A percentile compares a stretch with the other conserved stretches of the same genome.
These are phyloP conservation scores for Rhizopogon vesiculosus DNA, from an alignment of 768 basidiomycete species.

Conservation along the genomic window DNA sequence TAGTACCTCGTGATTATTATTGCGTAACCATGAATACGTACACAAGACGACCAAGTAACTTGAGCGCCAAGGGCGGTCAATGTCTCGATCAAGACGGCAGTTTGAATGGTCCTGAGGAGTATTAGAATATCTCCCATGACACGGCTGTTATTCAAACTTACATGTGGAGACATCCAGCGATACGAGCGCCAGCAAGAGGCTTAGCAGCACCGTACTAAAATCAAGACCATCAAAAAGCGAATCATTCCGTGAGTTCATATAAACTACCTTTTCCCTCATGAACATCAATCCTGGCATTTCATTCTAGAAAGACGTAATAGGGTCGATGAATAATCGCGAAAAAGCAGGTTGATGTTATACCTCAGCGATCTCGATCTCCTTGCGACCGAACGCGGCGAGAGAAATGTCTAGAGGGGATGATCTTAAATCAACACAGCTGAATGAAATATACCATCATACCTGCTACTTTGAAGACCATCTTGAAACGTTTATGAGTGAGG, in stretches of 20 bases:
- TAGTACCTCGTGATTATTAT: background rate
- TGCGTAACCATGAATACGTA: constrained; percentile 33
- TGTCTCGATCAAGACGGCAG: constrained; percentile 98
- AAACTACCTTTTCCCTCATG: constrained; percentile 76
- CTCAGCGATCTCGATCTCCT: constrained; percentile 99
- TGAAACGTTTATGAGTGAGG: constrained; percentile 11
- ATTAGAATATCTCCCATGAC: constrained; percentile 1
- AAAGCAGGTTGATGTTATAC: constrained; percentile 37
- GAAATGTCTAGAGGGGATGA: constrained; percentile 62
- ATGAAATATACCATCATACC: constrained; percentile 37
- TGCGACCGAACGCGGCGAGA: constrained; percentile 98
- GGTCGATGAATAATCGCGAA: constrained; percentile 4
- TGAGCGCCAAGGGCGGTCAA: constrained; percentile 92
- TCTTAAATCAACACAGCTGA: background rate
- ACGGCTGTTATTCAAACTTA: constrained; percentile 30
- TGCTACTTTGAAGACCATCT: constrained; percentile 88
- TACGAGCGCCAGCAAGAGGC: constrained; percentile 91
- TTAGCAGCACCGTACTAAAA: constrained; percentile 68
- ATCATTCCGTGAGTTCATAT: background rate
- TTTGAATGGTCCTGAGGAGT: constrained; percentile 86
- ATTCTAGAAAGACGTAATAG: constrained; percentile 43
- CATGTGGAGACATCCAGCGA: constrained; percentile 99
- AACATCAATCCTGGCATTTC: constrained; percentile 97
- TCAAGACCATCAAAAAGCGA: constrained; percentile 2
- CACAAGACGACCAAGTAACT: constrained; percentile 98